phyloP scores from a whole-genome alignment of 164 flowering plant species.

The Litsea cubeba region DNA sequence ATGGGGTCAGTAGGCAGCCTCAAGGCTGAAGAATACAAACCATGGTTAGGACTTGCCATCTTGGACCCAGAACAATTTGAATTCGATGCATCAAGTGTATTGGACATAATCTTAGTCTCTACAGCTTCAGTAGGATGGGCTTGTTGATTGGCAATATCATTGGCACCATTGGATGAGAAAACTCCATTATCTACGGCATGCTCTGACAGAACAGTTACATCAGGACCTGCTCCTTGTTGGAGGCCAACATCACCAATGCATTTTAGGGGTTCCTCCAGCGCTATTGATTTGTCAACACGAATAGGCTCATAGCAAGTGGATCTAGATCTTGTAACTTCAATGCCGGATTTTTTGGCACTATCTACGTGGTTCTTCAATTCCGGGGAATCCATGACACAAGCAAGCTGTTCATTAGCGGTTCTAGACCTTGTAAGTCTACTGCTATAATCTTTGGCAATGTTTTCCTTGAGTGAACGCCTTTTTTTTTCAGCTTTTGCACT shows the following conservation, averaged over 20 bases:
- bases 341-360: not conserved
- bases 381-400: not conserved
- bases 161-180: conserved; percentile 5
- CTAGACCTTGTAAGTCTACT: conserved; percentile 13
- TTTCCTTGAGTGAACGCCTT: conserved; percentile 12
- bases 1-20: conserved; percentile 19
- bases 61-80: conserved; percentile 17
- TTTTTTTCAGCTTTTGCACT: conserved; percentile 43
- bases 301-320: not conserved
- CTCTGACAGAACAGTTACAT: not conserved
- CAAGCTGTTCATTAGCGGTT: not conserved
- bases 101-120: conserved; percentile 19
- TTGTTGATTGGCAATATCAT: conserved; percentile 13
- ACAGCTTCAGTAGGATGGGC: conserved; percentile 13
- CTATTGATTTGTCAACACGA: conserved; percentile 1
- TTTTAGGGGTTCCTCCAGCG: not conserved
- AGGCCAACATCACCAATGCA: conserved; percentile 10
- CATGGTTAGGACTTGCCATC: conserved; percentile 10
- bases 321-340: not conserved
- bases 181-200: not conserved
- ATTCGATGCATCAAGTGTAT: conserved; percentile 14
- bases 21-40: conserved; percentile 14
- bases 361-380: not conserved
- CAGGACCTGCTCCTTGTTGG: conserved; percentile 11
- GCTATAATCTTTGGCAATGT: conserved; percentile 6